Evolutionary conservation across 768 basidiomycete genomes (phyloP).

Genomic region (Suillus alpinus): DNA sequence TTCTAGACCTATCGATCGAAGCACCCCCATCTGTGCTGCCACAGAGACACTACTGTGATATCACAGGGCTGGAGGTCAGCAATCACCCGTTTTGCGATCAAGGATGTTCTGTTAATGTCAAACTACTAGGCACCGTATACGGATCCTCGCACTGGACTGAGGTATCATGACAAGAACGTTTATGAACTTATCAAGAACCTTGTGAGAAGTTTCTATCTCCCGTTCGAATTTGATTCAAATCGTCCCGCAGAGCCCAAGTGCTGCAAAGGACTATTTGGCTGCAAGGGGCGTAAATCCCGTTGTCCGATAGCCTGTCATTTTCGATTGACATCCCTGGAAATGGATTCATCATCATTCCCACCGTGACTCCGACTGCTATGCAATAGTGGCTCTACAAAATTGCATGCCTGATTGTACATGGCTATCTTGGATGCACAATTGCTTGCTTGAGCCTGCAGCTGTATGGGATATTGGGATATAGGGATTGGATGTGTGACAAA

Average conservation of each 20-base stretch:
- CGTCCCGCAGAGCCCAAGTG: constrained; percentile 53
- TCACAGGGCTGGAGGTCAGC: constrained; percentile 76
- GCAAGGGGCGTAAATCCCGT: constrained; percentile 50
- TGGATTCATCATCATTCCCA: background rate
- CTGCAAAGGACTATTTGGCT: constrained; percentile 74
- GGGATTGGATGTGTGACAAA: background rate
- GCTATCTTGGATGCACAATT: background rate
- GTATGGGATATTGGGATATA: background rate
- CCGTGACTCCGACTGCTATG: background rate
- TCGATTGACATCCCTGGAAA: background rate
- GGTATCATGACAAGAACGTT: constrained; percentile 86
- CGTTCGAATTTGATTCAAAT: background rate
- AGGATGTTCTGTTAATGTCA: background rate
- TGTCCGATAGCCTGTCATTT: constrained; percentile 34
- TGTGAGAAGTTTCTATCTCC: constrained; percentile 36
- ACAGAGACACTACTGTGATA: constrained; percentile 78
- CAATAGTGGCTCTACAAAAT: background rate
- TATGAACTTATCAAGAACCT: constrained; percentile 78
- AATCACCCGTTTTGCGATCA: background rate
- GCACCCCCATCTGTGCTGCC: constrained; percentile 82
- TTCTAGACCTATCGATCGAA: constrained; percentile 73
- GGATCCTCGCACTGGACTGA: constrained; percentile 73
- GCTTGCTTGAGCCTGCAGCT: background rate
- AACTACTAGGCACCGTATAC: constrained; percentile 70
- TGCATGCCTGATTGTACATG: background rate